phyloP scores from a whole-genome alignment of 2,329 filamentous ascomycete species.

The Xylaria arbuscula region DNA sequence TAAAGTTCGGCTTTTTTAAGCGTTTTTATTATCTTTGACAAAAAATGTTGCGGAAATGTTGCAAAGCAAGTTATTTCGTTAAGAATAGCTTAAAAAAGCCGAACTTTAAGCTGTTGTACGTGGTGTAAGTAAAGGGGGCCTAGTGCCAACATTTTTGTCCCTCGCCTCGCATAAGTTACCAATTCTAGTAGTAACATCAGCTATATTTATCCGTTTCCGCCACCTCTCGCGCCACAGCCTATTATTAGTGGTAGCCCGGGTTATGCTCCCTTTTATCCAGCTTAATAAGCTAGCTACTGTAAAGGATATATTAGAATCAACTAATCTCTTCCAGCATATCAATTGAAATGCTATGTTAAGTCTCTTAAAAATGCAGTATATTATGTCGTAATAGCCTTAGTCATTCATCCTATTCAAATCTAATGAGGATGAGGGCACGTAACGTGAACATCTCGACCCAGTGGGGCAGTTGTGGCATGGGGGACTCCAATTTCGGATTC shows the following conservation, averaged over 20 bases:
- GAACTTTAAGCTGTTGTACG: too few relatives aligned
- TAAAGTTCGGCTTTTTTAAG: too few relatives aligned
- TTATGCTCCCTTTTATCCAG: slow-evolving; percentile 13
- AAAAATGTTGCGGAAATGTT: too few relatives aligned
- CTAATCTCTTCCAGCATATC: slow-evolving; percentile 16
- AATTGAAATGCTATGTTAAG: slow-evolving; percentile 15
- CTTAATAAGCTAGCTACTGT: slow-evolving; percentile 14
- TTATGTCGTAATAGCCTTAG: slow-evolving; percentile 12
- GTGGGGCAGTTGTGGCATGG: neutral
- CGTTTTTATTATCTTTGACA: too few relatives aligned
- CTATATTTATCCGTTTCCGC: slow-evolving; percentile 16
- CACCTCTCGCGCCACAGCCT: slow-evolving; percentile 15
- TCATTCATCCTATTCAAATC: slow-evolving; percentile 11
- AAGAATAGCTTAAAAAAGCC: too few relatives aligned
- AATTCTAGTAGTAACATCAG: slow-evolving; percentile 17
- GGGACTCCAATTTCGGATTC: too few relatives aligned
- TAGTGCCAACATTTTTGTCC: too few relatives aligned
- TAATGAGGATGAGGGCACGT: slow-evolving; percentile 3
- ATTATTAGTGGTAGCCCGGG: slow-evolving; percentile 13
- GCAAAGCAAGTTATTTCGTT: too few relatives aligned
- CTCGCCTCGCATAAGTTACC: too few relatives aligned
- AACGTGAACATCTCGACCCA: slow-evolving; percentile 9
- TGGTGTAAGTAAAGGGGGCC: too few relatives aligned
- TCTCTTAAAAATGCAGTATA: slow-evolving; percentile 16
- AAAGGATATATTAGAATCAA: slow-evolving; percentile 16